Conservation (phyloP, 352 stramenopile genomes). For the Globisporangium cylindrosporum region DNA sequence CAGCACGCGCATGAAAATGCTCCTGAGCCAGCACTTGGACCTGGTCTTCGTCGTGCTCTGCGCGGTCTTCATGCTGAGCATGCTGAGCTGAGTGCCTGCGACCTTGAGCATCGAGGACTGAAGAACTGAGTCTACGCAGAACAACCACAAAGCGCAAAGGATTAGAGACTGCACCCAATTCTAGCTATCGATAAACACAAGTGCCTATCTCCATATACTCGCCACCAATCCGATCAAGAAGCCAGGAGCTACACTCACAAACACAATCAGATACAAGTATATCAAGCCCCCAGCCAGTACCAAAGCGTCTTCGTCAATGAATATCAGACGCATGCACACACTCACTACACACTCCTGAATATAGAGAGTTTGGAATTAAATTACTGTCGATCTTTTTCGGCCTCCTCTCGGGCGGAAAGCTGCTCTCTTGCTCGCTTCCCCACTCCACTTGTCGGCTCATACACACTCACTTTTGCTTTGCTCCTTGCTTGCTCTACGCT, state of each 20-base stretch:
- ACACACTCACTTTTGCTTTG: slow-evolving; percentile 4
- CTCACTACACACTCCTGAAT: slow-evolving; percentile 1
- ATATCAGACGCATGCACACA: background rate
- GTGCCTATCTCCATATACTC: background rate
- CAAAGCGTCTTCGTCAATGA: background rate
- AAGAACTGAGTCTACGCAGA: background rate
- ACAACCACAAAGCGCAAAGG: background rate
- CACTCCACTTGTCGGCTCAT: background rate
- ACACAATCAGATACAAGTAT: background rate
- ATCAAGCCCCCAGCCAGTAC: background rate
- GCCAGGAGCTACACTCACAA: background rate
- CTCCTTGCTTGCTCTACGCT: background rate
- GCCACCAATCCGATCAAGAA: background rate
- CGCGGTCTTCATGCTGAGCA: slow-evolving; percentile 7
- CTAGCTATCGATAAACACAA: background rate
- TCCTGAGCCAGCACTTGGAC: slow-evolving; percentile 22
- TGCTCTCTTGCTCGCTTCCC: background rate
- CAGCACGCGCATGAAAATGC: background rate
- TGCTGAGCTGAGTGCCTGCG: background rate
- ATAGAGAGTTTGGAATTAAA: slow-evolving; percentile 12
- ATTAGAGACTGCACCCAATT: background rate
- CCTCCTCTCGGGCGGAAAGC: background rate
- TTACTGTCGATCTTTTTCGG: slow-evolving; percentile 5
- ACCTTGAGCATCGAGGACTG: background rate
- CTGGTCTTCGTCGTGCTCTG: slow-evolving; percentile 19